Evolutionary conservation across 1,284 basidiomycete genomes (phyloP).

Genomic region (Irpex lacteus): DNA sequence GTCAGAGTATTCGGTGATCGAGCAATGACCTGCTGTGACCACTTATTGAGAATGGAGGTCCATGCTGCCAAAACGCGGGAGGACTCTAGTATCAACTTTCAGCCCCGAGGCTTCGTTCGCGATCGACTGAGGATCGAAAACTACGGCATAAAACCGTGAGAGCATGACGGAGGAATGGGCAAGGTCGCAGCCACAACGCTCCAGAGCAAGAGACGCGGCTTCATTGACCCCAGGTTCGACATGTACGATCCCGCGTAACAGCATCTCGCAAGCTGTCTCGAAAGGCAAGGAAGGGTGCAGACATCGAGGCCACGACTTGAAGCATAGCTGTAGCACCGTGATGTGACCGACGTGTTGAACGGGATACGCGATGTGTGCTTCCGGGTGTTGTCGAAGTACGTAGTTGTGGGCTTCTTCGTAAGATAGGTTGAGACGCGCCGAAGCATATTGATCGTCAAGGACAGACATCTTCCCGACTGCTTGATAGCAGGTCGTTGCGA

Average conservation of each 20-base stretch:
- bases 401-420: slow-evolving; percentile 71
- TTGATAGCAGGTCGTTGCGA: slow-evolving; percentile 67
- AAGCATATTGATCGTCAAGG: slow-evolving; percentile 81
- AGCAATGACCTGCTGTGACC: slow-evolving; percentile 51
- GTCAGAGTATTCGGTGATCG: slow-evolving; percentile 36
- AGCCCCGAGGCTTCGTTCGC: slow-evolving; percentile 66
- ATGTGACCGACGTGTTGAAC: slow-evolving; percentile 63
- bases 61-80: slow-evolving; percentile 69
- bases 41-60: slow-evolving; percentile 71
- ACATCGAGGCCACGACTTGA: slow-evolving; percentile 85
- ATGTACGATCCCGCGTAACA: slow-evolving; percentile 81
- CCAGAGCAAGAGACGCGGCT: slow-evolving; percentile 67
- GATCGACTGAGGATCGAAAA: slow-evolving; percentile 75
- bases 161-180: slow-evolving; percentile 62
- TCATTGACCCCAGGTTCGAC: slow-evolving; percentile 77
- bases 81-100: slow-evolving; percentile 64
- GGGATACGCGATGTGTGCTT: slow-evolving; percentile 74
- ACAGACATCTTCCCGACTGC: slow-evolving; percentile 76
- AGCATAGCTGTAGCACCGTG: slow-evolving; percentile 74
- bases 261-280: slow-evolving; percentile 72
- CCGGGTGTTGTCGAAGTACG: slow-evolving; percentile 60
- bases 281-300: slow-evolving; percentile 57
- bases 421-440: slow-evolving; percentile 55
- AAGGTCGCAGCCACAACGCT: slow-evolving; percentile 70
- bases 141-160: slow-evolving; percentile 67